Base-by-base conservation (phyloP, 169 alveolate species). In the Plasmodium vivax region DNA sequence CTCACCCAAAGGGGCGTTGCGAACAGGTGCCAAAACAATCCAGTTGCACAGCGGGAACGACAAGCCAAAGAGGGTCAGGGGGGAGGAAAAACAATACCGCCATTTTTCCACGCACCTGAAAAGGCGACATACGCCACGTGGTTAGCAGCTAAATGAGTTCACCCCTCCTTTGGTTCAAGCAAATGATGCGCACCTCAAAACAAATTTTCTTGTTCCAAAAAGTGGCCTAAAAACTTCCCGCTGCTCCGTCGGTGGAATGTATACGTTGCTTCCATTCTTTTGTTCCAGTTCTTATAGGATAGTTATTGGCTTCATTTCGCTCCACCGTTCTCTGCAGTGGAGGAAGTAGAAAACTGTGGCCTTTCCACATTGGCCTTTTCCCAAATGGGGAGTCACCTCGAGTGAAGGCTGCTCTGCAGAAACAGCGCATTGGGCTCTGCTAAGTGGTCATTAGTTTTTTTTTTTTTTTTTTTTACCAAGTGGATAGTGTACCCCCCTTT, bases 61-160 rank as follows among this genome's bases (percentile, higher is more conserved):
- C 34, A 27, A 75, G 23, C 38, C 38, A 34, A 34, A 75, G 16
- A 41, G 45, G 45, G 45, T 34, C 38, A n/a, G 27, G n/a, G n/a
- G 16, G 38, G 38, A n/a, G 43, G n/a, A 2, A 9, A 68, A 68
- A 68, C 4, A 27, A 30, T 68, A 68, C 14, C 77, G 77, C n/a
- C 27, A 36, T 75, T 75, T 75, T 75, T 75, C 10, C 56, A 36
- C 47, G 62, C 83, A 75, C 83, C 47, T 75, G 34, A 12, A 75
- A 27, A 75, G 30, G 16, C 34, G 45, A 75, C 27, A 32, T 36
- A 34, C 36, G 83, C 23, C n/a, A 68, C 38, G 27, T 68, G n/a
- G 2, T 14, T 51, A 51, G 62, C 23, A 19, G 38, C 16, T 68
- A 23, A 23, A 7, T 68, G n/a, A 68, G n/a, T 68, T 68, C 38